Evolutionary conservation across 2,329 filamentous ascomycete genomes (phyloP), one percentile per base, ranked within the genome.

Genomic region (Talaromyces sp.): DNA sequence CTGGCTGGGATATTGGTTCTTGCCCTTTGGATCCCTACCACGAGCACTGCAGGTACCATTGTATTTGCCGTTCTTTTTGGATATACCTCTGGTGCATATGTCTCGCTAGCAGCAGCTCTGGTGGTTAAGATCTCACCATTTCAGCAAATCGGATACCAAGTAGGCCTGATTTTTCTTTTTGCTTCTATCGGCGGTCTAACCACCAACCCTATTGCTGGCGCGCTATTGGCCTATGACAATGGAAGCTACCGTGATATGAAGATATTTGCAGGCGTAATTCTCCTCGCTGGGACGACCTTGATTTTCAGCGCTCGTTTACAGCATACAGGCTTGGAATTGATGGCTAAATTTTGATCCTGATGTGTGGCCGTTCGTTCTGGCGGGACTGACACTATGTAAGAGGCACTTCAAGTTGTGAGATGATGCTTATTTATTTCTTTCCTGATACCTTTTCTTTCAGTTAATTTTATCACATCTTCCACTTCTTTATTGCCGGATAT

Each of bases 131-230:
- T 61, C 3, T 61, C 53, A 8, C 53, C 60, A 3, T 31, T 54
- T n/a, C 1, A 37, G 0, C 39, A 59, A 33, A 54, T 61, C 13
- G 60, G 60, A 22, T 61, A 61, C 17, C 40, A 57, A 19, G 13
- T 53, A 7, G 60, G 60, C 22, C 13, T 60, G 4, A 21, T 57
- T 3, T 54, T 59, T 37, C 40, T 60, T 13, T 37, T 37, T 5
- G 37, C 22, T 2, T 57, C 57, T 17, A 45, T 59, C 6, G 13
- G 25, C 1, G 57, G 35, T 3, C 41, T 61, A 3, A 57, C 57
- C 5, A 51, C 43, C 10, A 25, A 39, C 11, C 57, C 60, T 1
- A 61, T 61, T 19, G 57, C 43, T 1, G 60, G 60, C 7, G 50
- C 56, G 10, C 37, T 58, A 15, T 28, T 57, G 13, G 41, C 33